These are phyloP conservation scores for Globomyces sp. DNA, from an alignment of 371 early-diverging fungal species.

Conservation along the genomic window DNA sequence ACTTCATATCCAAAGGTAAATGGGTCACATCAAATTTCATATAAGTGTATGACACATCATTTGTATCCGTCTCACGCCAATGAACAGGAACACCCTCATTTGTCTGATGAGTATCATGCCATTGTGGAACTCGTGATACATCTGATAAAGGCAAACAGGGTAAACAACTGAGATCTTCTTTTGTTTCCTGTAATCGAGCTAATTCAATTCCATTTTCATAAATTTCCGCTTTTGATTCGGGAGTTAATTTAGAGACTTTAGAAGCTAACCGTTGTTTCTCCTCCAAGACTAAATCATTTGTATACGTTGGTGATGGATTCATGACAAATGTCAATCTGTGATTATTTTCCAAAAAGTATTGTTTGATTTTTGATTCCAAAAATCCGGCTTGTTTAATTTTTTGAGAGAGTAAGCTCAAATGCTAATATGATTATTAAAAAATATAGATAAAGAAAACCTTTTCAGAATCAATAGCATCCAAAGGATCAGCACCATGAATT, in stretches of 20 bases:
- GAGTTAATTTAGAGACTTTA: constrained; percentile 60
- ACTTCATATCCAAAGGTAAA: constrained; percentile 63
- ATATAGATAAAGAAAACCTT: constrained; percentile 31
- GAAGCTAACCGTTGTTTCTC: constrained; percentile 66
- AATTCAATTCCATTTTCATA: constrained; percentile 61
- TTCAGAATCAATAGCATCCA: constrained; percentile 78
- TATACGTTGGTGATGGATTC: constrained; percentile 70
- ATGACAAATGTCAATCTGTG: constrained; percentile 78
- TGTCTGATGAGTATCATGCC: neutral
- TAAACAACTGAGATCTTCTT: constrained; percentile 73
- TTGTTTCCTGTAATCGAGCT: constrained; percentile 65
- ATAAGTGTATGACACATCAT: constrained; percentile 89
- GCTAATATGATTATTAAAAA: constrained; percentile 34
- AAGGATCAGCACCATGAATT: constrained; percentile 87
- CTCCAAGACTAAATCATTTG: constrained; percentile 50
- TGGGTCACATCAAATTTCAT: constrained; percentile 64
- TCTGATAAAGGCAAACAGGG: constrained; percentile 78
- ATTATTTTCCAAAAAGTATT: constrained; percentile 74
- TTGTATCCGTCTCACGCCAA: constrained; percentile 80
- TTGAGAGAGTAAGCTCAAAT: constrained; percentile 68
- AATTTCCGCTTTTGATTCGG: constrained; percentile 58
- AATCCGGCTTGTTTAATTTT: constrained; percentile 64
- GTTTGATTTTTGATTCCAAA: constrained; percentile 67
- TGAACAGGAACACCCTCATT: constrained; percentile 54
- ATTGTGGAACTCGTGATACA: constrained; percentile 53